A percentile compares a stretch with the other conserved stretches of the same genome.
These are phyloP conservation scores for Penicillium steckii DNA, from an alignment of 495 filamentous ascomycete genomes.

Conservation along the genomic window DNA sequence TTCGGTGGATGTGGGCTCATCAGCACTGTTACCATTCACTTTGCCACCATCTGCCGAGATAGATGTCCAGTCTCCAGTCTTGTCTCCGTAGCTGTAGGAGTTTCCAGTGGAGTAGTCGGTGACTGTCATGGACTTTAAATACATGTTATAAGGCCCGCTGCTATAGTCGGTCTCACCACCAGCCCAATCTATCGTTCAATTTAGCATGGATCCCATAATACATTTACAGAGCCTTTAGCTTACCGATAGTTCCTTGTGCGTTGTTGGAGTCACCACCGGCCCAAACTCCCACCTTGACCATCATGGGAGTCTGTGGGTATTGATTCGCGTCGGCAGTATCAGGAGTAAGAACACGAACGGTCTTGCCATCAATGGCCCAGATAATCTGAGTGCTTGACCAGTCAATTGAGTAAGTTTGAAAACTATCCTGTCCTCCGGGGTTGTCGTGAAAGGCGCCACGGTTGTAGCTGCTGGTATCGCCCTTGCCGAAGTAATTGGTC, in stretches of 20 bases:
- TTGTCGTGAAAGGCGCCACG: constrained; percentile 59
- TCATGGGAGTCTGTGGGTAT: constrained; percentile 87
- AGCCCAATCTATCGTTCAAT: constrained; percentile 66
- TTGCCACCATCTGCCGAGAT: constrained; percentile 76
- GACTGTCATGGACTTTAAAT: constrained; percentile 70
- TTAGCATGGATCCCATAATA: constrained; percentile 13
- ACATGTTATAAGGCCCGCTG: constrained; percentile 81
- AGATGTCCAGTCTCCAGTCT: constrained; percentile 71
- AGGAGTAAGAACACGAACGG: constrained; percentile 66
- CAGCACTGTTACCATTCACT: constrained; percentile 52
- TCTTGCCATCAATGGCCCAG: constrained; percentile 69
- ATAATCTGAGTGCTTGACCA: constrained; percentile 73
- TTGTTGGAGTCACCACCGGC: constrained; percentile 75
- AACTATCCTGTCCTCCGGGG: constrained; percentile 49
- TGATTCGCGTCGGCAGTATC: constrained; percentile 61
- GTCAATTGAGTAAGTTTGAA: constrained; percentile 80
- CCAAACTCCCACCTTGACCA: constrained; percentile 81
- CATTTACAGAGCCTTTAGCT: constrained; percentile 17
- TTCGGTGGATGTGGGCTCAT: constrained; percentile 35
- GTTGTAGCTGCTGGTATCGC: constrained; percentile 63
- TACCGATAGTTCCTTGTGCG: constrained; percentile 63
- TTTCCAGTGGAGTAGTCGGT: constrained; percentile 90
- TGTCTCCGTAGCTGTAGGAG: constrained; percentile 75
- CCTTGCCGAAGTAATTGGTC: constrained; percentile 89
- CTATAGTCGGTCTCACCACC: constrained; percentile 77